Conservation (phyloP, 306 rosid genomes). For the Quercus glauca region DNA sequence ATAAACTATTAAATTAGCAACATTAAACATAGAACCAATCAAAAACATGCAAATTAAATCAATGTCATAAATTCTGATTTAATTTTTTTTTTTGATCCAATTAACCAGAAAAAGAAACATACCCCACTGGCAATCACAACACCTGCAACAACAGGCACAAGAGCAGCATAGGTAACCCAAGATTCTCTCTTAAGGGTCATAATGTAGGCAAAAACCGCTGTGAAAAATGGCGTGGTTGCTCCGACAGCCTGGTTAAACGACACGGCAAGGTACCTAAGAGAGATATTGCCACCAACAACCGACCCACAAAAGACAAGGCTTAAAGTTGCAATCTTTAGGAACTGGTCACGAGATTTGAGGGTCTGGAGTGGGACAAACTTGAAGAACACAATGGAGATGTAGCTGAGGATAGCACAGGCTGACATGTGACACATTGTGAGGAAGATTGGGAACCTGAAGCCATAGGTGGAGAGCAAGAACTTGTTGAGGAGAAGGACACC, state of each 20-base stretch:
- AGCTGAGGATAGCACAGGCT: constrained; percentile 92
- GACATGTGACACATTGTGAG: constrained; percentile 99
- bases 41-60: background rate
- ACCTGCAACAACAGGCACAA: constrained; percentile 95
- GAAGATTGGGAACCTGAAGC: constrained; percentile 91
- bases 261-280: constrained; percentile 87
- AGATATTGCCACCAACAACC: constrained; percentile 91
- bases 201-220: constrained; percentile 84
- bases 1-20: background rate
- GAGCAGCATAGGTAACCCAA: constrained; percentile 93
- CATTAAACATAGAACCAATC: constrained; percentile 10
- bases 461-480: constrained; percentile 81
- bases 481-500: constrained; percentile 95
- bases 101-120: constrained; percentile 21
- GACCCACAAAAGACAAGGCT: constrained; percentile 88
- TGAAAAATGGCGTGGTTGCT: constrained; percentile 95
- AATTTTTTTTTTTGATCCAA: constrained; percentile 9
- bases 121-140: constrained; percentile 99
- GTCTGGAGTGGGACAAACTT: constrained; percentile 82
- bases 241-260: constrained; percentile 97
- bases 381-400: constrained; percentile 75
- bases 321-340: constrained; percentile 78
- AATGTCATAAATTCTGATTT: background rate
- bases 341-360: constrained; percentile 79
- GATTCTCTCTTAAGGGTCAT: constrained; percentile 89